Percentiles rank a stretch among this genome's conserved stretches.
Conservation (phyloP, 1,284 basidiomycete species). For the Coniferiporia weirii region DNA sequence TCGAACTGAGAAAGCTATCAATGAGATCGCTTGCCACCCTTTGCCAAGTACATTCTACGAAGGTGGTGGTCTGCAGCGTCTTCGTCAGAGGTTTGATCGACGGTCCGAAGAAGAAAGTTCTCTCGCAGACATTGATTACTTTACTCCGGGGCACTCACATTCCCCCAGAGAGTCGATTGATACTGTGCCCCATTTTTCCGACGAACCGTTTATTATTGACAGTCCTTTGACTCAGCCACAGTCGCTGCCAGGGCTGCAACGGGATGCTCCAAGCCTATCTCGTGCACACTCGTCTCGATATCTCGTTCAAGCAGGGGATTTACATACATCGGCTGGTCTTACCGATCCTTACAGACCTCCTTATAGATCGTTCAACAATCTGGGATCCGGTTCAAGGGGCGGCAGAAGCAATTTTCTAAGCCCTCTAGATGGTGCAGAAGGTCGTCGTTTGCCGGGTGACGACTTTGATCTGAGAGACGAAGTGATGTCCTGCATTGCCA, state of each 20-base stretch:
- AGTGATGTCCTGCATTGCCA: constrained; percentile 96
- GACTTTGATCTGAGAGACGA: constrained; percentile 90
- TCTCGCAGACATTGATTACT: constrained; percentile 51
- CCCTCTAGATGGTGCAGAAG: neutral
- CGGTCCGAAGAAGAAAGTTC: constrained; percentile 36
- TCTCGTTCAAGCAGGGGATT: constrained; percentile 65
- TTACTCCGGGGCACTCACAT: constrained; percentile 25
- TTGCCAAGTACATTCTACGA: constrained; percentile 90
- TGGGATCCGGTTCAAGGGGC: neutral
- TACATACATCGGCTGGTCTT: constrained; percentile 48
- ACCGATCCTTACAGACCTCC: constrained; percentile 43
- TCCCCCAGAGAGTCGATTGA: constrained; percentile 4
- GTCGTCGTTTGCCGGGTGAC: constrained; percentile 32
- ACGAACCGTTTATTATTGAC: constrained; percentile 8
- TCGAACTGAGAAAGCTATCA: constrained; percentile 94
- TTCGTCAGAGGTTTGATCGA: constrained; percentile 81
- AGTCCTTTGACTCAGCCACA: constrained; percentile 8
- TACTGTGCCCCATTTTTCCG: neutral
- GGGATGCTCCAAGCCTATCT: constrained; percentile 27
- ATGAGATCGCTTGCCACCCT: constrained; percentile 93
- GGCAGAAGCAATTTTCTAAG: neutral
- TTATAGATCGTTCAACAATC: constrained; percentile 41
- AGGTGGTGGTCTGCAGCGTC: constrained; percentile 84
- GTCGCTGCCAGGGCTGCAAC: constrained; percentile 8
- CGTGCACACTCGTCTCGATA: constrained; percentile 35